Percentiles rank a stretch among this genome's conserved stretches.
These are phyloP conservation scores for Penicillium paneum DNA, from an alignment of 2,329 filamentous ascomycete genomes.

Conservation along the genomic window DNA sequence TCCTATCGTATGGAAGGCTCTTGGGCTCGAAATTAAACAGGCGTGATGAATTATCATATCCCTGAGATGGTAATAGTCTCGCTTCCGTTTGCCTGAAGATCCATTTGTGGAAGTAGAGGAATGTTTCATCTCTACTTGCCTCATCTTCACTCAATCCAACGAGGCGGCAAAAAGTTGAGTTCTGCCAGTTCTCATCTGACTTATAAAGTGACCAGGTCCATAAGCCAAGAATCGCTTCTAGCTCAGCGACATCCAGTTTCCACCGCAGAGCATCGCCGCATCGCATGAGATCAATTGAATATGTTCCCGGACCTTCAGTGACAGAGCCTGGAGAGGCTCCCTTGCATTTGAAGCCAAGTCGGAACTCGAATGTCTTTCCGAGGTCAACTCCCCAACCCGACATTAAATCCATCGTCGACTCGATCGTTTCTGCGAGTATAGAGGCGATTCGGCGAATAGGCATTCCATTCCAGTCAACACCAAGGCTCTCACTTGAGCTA, in stretches of 20 bases:
- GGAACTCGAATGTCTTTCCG: conserved; percentile 14
- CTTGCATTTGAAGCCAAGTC: conserved; percentile 20
- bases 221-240: conserved; percentile 35
- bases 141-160: conserved; percentile 22
- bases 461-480: conserved; percentile 26
- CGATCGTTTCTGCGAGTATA: conserved; percentile 24
- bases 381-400: conserved; percentile 21
- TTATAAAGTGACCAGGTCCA: conserved; percentile 33
- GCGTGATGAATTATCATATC: conserved; percentile 14
- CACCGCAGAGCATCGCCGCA: conserved; percentile 26
- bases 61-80: conserved; percentile 17
- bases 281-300: conserved; percentile 16
- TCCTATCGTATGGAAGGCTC: conserved; percentile 1
- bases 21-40: conserved; percentile 23
- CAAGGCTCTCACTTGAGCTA: not conserved
- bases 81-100: conserved; percentile 28
- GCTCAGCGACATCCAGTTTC: conserved; percentile 23
- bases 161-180: conserved; percentile 18
- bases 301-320: conserved; percentile 7
- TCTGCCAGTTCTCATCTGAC: conserved; percentile 15
- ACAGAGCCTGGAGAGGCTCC: not conserved
- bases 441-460: conserved; percentile 26
- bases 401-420: conserved; percentile 29
- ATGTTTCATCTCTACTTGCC: conserved; percentile 20
- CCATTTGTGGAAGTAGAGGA: conserved; percentile 33